phyloP scores from a whole-genome alignment of 257 asterid species.

The Fraxinus excelsior region DNA sequence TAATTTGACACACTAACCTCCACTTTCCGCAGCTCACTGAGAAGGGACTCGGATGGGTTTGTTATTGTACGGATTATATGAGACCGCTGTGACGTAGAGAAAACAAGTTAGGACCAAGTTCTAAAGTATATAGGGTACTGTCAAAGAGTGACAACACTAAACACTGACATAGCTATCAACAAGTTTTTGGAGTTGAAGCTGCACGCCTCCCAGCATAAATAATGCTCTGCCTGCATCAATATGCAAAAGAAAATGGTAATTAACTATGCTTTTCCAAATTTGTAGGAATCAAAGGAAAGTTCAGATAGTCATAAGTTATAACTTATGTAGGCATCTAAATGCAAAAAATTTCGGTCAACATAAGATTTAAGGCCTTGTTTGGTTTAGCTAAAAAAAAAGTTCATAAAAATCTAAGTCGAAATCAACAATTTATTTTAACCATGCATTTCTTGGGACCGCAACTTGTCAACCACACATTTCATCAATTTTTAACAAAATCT shows the following conservation, averaged over 20 bases:
- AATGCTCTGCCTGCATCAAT: conserved; percentile 68
- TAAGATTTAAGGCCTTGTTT: background rate
- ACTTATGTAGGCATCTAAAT: conserved; percentile 4
- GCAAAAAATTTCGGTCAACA: conserved; percentile 1
- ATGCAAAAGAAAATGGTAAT: conserved; percentile 17
- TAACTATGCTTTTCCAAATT: conserved; percentile 3
- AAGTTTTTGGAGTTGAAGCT: conserved; percentile 88
- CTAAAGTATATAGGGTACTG: conserved; percentile 1
- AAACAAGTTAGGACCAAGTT: conserved; percentile 34
- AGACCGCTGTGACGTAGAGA: conserved; percentile 65
- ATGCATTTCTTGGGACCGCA: no score
- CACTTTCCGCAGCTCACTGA: conserved; percentile 93
- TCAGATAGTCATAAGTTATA: background rate
- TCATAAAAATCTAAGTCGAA: no score
- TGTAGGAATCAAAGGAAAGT: conserved; percentile 10
- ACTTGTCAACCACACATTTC: no score
- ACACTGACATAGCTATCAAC: conserved; percentile 79
- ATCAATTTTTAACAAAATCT: no score
- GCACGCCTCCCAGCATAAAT: conserved; percentile 70
- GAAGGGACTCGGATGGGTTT: conserved; percentile 94
- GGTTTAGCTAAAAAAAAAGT: no score
- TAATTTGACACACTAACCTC: conserved; percentile 54
- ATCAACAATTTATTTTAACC: no score
- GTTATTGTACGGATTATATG: conserved; percentile 79
- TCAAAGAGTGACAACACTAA: conserved; percentile 19